Base-by-base conservation (phyloP, 139 green algal species). In the Yamagishiella unicocca region DNA sequence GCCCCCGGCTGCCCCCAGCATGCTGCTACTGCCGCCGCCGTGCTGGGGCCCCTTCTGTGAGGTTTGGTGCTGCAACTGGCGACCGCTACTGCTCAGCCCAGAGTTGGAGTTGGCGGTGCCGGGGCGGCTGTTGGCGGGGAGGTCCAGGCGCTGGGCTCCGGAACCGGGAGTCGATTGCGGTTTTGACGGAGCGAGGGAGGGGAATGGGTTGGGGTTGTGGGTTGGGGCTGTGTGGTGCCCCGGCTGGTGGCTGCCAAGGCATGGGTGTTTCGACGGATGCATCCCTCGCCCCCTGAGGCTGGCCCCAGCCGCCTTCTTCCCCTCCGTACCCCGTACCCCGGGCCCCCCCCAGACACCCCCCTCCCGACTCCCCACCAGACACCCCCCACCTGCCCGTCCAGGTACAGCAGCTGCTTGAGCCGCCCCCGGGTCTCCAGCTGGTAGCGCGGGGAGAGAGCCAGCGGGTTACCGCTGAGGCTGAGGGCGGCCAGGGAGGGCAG, bases 341-440 rank as follows among this genome's bases (percentile, higher is more conserved):
- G n/a, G n/a, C n/a, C n/a, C n/a, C n/a, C n/a, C n/a, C n/a, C n/a
- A n/a, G n/a, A n/a, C n/a, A n/a, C n/a, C n/a, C n/a, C 64, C 64
- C 10, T 73, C n/a, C 31, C n/a, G 10, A 8, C n/a, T 42, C n/a
- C n/a, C 64, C 31, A 9, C 31, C 31, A 22, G 8, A n/a, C n/a
- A n/a, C 21, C 1, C 53, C 79, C 5, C 79, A 85, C 79, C 79
- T 76, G 58, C 10, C 79, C 79, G n/a, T 85, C 79, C 79, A 85
- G 79, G 79, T 43, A 85, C 12, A 85, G 29, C 27, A 85, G 79
- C 79, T 55, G 79, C 61, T 54, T 62, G 25, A 85, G 38, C 4
- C 79, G 79, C 7, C 29, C 40, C 61, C 42, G 38, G 4, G 27
- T 43, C 79, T 85, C 79, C 29, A 17, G n/a, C 42, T 10, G n/a